Evolutionary conservation across 2,329 filamentous ascomycete species (phyloP).

Genomic region (Lachnellula occidentalis): DNA sequence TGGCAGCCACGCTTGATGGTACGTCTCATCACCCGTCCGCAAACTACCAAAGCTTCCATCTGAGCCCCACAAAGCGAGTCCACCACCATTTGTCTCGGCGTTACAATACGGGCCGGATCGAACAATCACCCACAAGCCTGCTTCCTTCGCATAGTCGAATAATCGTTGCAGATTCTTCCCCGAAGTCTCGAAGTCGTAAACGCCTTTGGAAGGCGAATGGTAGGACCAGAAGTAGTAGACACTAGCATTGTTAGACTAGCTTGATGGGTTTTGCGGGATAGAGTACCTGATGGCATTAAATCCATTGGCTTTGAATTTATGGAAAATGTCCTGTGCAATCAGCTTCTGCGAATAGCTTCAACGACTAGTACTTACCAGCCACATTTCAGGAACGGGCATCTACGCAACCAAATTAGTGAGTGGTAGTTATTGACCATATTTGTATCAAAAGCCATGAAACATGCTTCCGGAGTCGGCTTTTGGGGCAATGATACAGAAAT

Average conservation of each 20-base stretch:
- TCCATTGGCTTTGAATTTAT: constrained; percentile 47
- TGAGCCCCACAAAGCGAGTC: constrained; percentile 40
- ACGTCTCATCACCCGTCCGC: constrained; percentile 39
- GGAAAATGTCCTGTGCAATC: constrained; percentile 41
- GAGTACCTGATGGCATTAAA: constrained; percentile 44
- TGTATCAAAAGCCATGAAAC: too few relatives aligned
- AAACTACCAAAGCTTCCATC: constrained; percentile 41
- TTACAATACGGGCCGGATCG: constrained; percentile 48
- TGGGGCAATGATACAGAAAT: too few relatives aligned
- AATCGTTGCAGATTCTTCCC: constrained; percentile 46
- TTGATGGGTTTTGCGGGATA: not conserved
- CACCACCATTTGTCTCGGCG: constrained; percentile 45
- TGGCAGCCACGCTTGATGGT: constrained; percentile 41
- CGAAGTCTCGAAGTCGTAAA: constrained; percentile 45
- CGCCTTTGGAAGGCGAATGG: constrained; percentile 38
- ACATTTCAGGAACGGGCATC: constrained; percentile 48
- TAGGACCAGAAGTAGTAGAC: constrained; percentile 48
- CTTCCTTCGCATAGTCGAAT: constrained; percentile 45
- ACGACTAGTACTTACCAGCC: constrained; percentile 31
- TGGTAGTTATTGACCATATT: too few relatives aligned
- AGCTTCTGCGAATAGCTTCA: not conserved
- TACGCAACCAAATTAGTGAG: too few relatives aligned
- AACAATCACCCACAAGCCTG: constrained; percentile 46
- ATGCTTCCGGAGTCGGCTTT: too few relatives aligned
- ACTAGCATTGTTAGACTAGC: constrained; percentile 16